These are phyloP conservation scores for Entomortierella beljakovae DNA, from an alignment of 192 early-diverging fungal species.

Conservation along the genomic window DNA sequence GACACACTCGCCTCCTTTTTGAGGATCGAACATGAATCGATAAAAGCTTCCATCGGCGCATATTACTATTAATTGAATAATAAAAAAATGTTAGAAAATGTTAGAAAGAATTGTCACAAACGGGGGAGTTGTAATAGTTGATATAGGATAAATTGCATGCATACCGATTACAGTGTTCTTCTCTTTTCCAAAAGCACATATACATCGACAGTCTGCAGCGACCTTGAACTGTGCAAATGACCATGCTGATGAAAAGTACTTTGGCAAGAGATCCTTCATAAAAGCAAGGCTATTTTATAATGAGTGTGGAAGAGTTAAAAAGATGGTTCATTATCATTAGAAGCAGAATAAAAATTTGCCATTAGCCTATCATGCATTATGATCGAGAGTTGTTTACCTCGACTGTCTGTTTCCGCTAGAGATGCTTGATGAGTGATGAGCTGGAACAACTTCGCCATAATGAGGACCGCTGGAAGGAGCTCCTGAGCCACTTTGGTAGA, in stretches of 20 bases:
- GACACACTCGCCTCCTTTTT: conserved; percentile 76
- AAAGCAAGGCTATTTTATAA: conserved; percentile 60
- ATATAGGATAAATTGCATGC: neutral
- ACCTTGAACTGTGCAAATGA: conserved; percentile 91
- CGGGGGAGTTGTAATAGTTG: neutral
- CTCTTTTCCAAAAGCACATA: conserved; percentile 84
- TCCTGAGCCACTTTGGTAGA: conserved; percentile 53
- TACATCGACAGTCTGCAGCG: conserved; percentile 80
- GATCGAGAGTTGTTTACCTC: too few relatives aligned
- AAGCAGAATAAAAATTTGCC: neutral
- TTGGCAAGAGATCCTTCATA: conserved; percentile 87
- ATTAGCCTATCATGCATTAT: too few relatives aligned
- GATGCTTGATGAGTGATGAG: conserved; percentile 22
- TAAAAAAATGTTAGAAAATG: neutral
- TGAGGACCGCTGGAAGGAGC: conserved; percentile 57
- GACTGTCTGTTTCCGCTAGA: conserved; percentile 64
- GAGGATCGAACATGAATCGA: conserved; percentile 84
- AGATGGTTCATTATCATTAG: neutral
- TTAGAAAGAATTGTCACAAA: neutral
- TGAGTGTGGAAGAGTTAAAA: conserved; percentile 20
- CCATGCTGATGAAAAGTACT: conserved; percentile 97
- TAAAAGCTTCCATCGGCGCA: conserved; percentile 92
- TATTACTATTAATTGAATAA: conserved; percentile 59
- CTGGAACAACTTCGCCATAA: conserved; percentile 63
- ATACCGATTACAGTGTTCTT: conserved; percentile 79